Evolutionary conservation across 371 early-diverging fungal species (phyloP).

Genomic region (Mortierella sp.): DNA sequence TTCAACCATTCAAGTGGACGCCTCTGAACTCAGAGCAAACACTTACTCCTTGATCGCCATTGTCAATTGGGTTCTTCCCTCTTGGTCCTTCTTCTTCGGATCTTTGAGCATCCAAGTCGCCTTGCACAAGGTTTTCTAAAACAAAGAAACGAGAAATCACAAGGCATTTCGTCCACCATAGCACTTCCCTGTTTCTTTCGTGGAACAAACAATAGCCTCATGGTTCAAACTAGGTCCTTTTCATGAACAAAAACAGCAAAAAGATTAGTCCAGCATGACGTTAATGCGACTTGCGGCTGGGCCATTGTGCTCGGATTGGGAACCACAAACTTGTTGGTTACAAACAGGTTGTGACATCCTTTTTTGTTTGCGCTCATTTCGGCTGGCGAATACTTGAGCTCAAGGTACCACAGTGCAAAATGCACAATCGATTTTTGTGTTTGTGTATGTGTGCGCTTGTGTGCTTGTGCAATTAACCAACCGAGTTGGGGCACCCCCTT

Average conservation of each 20-base stretch:
- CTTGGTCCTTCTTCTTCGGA: not conserved
- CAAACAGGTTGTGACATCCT: conserved; percentile 4
- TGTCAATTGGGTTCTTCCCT: not conserved
- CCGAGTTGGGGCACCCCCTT: not conserved
- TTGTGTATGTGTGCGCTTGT: not conserved
- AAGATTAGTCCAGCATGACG: not conserved
- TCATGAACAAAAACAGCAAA: not conserved
- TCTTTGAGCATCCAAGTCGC: not conserved
- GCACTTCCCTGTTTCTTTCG: not conserved
- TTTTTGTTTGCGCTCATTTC: not conserved
- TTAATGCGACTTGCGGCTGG: not conserved
- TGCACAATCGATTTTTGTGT: not conserved
- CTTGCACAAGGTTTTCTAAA: not conserved
- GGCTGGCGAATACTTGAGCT: not conserved
- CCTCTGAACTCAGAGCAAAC: not conserved
- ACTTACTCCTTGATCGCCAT: not conserved
- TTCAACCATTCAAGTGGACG: not conserved
- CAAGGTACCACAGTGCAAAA: not conserved
- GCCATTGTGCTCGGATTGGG: not conserved
- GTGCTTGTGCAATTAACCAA: not conserved
- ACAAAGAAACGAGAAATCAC: not conserved
- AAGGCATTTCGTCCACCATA: not conserved
- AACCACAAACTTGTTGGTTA: conserved; percentile 3
- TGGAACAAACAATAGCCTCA: not conserved
- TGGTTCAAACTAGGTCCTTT: not conserved